Percentiles rank a stretch among this genome's conserved stretches.
Evolutionary conservation across 2,329 filamentous ascomycete genomes (phyloP).

Genomic region (Monosporascus ibericus): DNA sequence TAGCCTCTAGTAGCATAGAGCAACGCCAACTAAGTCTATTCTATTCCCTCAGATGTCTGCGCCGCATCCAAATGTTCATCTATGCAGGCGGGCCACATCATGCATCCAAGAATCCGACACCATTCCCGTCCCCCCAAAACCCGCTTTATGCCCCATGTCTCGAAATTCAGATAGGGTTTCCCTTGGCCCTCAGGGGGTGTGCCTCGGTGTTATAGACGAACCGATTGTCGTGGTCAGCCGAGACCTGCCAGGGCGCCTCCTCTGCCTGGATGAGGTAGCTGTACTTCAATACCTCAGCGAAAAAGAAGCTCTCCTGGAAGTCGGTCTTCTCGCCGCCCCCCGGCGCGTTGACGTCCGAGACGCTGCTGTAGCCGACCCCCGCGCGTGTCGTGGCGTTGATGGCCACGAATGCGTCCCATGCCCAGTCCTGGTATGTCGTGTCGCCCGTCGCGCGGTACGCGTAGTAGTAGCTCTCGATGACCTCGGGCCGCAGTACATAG

Average conservation of each 20-base stretch:
- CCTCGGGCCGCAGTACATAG: constrained; percentile 74
- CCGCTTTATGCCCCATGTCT: neutral
- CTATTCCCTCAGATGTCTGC: neutral
- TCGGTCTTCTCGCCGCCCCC: constrained; percentile 58
- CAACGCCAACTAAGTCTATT: neutral
- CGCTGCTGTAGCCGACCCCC: constrained; percentile 60
- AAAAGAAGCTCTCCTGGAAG: constrained; percentile 82
- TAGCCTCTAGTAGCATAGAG: neutral
- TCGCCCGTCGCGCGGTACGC: constrained; percentile 76
- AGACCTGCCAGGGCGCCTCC: constrained; percentile 50
- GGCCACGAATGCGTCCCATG: constrained; percentile 69
- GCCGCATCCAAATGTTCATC: neutral
- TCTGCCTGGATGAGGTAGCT: constrained; percentile 63
- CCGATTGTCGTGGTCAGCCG: constrained; percentile 35
- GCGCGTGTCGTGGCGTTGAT: constrained; percentile 60
- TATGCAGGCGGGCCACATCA: neutral
- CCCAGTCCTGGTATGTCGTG: constrained; percentile 72
- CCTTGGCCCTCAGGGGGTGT: constrained; percentile 23
- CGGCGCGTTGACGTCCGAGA: constrained; percentile 58
- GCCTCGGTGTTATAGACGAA: constrained; percentile 48
- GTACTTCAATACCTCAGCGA: constrained; percentile 86
- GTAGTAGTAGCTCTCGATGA: constrained; percentile 81
- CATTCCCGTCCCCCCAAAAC: too few relatives aligned
- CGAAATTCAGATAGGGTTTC: constrained; percentile 17
- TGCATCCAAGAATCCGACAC: neutral